These are phyloP conservation scores for Rhodamnia rubescens DNA, from an alignment of 345 rosid genomes.

Conservation along the genomic window DNA sequence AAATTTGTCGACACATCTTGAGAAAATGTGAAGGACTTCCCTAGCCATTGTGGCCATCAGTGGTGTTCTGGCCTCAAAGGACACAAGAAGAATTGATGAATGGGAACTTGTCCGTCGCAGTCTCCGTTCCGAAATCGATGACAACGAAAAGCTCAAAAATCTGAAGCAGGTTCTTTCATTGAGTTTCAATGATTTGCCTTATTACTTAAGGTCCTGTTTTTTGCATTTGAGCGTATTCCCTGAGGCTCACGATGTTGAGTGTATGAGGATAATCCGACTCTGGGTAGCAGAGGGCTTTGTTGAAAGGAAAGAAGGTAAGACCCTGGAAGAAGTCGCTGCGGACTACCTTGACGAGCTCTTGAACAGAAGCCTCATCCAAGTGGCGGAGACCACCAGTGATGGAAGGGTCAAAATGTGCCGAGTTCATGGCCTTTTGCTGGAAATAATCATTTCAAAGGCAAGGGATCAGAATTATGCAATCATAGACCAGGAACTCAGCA, in stretches of 20 bases:
- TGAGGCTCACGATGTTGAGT: slow-evolving; percentile 15
- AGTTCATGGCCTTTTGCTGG: slow-evolving; percentile 26
- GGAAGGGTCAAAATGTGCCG: slow-evolving; percentile 23
- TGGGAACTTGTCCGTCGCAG: slow-evolving; percentile 25
- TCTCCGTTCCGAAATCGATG: slow-evolving; percentile 21
- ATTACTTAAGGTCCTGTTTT: slow-evolving; percentile 28
- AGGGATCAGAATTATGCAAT: slow-evolving; percentile 26
- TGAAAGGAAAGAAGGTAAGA: slow-evolving; percentile 23
- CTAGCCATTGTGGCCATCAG: slow-evolving; percentile 40
- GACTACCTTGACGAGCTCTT: slow-evolving; percentile 30
- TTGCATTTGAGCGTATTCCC: slow-evolving; percentile 32
- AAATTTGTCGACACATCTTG: slow-evolving; percentile 15
- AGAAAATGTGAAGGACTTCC: slow-evolving; percentile 30
- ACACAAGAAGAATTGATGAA: slow-evolving; percentile 14
- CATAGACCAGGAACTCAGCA: slow-evolving; percentile 5
- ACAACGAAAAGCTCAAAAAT: slow-evolving; percentile 16
- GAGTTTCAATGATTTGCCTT: slow-evolving; percentile 35
- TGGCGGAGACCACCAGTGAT: slow-evolving; percentile 10
- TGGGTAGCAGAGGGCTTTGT: slow-evolving; percentile 44
- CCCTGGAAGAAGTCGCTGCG: slow-evolving; percentile 31
- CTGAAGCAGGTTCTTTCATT: slow-evolving; percentile 25
- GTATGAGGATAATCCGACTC: slow-evolving; percentile 15
- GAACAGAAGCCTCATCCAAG: slow-evolving; percentile 28
- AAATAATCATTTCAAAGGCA: slow-evolving; percentile 21
- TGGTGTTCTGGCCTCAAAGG: slow-evolving; percentile 26